Evolutionary conservation across 106 monocot genomes (phyloP), one percentile per base, ranked within the genome.

Genomic region (Allium sativum): DNA sequence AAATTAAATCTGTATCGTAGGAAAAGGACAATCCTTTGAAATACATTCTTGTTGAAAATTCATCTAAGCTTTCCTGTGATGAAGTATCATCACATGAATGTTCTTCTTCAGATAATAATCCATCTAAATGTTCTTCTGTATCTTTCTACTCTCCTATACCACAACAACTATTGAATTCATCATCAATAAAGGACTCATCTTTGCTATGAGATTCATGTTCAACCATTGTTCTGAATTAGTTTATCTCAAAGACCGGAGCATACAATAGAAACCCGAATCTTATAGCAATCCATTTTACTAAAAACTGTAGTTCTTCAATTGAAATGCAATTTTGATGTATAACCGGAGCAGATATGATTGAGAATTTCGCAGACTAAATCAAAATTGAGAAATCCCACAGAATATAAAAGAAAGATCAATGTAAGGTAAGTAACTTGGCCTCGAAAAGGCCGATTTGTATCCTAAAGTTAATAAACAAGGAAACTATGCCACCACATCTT

Each of bases 101-200:
- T 0, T 50, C 48, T 50, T 50, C 48, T 50, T 50, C 48, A 50
- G 13, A 50, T 50, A 15, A 50, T 44, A 72, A 65, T 52, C 56
- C 47, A 16, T n/a, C 31, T 20, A 54, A 57, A 2, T 64, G 81
- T 44, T 89, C 89, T 55, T 82, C 77, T 8, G 77, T 62, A 21
- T 94, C 93, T 56, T 86, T 51, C 90, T 83, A 90, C 41, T 78
- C 89, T 10, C 86, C 93, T 19, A 88, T 81, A 19, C 85, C 93
- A 9, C 62, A 82, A 63, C 82, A 76, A 48, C 93, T 93, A 17
- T 68, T 51, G 70, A 93, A 88, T 46, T 93, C 88, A 14, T 92
- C 92, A 40, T 82, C 93, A 3, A 45, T 31, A 31, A 31, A 31
- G 31, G 31, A 67, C 52, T 83, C 82, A 7, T 55, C 73, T 66